Conservation (phyloP, 345 rosid genomes). For the Sonneratia alba region DNA sequence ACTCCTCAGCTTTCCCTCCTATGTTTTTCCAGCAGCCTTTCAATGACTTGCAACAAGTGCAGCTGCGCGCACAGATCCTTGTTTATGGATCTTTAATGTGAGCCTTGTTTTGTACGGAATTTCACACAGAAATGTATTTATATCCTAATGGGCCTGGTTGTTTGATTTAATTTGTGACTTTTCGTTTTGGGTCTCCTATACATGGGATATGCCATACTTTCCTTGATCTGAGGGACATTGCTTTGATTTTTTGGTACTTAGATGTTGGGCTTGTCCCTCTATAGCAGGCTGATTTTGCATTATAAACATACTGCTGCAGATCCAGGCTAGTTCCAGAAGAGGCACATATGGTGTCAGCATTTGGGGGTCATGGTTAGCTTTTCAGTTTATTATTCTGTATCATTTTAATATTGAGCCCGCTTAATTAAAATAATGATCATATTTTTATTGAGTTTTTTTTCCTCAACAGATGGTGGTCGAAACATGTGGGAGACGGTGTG, state of each 20-base stretch:
- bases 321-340: conserved; percentile 90
- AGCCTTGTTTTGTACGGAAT: conserved; percentile 17
- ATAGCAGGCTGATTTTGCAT: background rate
- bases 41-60: conserved; percentile 95
- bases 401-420: background rate
- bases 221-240: conserved; percentile 8
- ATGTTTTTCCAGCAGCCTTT: conserved; percentile 78
- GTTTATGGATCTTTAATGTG: conserved; percentile 97
- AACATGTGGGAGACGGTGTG: conserved; percentile 77
- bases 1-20: conserved; percentile 43
- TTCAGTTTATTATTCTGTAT: conserved; percentile 3
- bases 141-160: background rate
- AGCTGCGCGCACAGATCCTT: conserved; percentile 96
- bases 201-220: background rate
- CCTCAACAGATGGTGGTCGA: conserved; percentile 61
- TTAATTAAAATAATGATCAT: background rate
- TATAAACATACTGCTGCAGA: conserved; percentile 46
- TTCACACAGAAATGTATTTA: background rate
- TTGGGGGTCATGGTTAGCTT: conserved; percentile 79
- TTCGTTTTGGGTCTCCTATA: background rate
- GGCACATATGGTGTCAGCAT: conserved; percentile 91
- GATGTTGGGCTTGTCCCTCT: background rate
- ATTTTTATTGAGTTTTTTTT: conserved; percentile 2
- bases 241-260: conserved; percentile 12
- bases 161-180: background rate